Conservation (phyloP, 163 green algal genomes). For the Chloromonas sp. region DNA sequence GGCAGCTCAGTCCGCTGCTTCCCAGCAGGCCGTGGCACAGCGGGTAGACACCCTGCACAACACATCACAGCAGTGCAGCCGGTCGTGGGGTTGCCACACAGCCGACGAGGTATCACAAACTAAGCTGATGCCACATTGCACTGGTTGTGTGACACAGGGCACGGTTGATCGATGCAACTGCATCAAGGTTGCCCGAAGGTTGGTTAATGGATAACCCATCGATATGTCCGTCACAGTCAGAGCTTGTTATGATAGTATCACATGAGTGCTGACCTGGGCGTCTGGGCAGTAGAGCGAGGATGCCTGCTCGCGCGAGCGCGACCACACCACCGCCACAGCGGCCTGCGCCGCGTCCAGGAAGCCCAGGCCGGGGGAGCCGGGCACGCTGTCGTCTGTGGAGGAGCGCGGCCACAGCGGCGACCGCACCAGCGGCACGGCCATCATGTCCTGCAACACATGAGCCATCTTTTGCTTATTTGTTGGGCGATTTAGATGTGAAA, state of each 20-base stretch:
- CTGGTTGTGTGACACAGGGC: too few relatives aligned
- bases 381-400: slow-evolving; percentile 17
- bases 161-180: too few relatives aligned
- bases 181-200: too few relatives aligned
- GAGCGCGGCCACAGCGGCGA: slow-evolving; percentile 14
- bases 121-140: too few relatives aligned
- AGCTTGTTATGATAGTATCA: background rate
- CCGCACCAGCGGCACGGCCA: slow-evolving; percentile 14
- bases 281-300: slow-evolving; percentile 18
- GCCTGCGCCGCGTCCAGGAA: slow-evolving; percentile 20
- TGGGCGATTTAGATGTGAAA: too few relatives aligned
- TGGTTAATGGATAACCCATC: too few relatives aligned
- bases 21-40: slow-evolving; percentile 18
- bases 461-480: background rate
- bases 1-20: background rate
- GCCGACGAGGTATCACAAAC: too few relatives aligned
- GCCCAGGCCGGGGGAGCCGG: slow-evolving; percentile 10
- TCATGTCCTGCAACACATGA: slow-evolving; percentile 1
- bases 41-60: slow-evolving; percentile 11
- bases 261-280: background rate
- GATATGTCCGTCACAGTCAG: too few relatives aligned
- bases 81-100: too few relatives aligned
- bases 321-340: slow-evolving; percentile 11
- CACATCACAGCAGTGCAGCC: background rate
- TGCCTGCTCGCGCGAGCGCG: background rate